These are phyloP conservation scores for Eucalyptus leucophloia DNA, from an alignment of 345 rosid genomes.

Conservation along the genomic window DNA sequence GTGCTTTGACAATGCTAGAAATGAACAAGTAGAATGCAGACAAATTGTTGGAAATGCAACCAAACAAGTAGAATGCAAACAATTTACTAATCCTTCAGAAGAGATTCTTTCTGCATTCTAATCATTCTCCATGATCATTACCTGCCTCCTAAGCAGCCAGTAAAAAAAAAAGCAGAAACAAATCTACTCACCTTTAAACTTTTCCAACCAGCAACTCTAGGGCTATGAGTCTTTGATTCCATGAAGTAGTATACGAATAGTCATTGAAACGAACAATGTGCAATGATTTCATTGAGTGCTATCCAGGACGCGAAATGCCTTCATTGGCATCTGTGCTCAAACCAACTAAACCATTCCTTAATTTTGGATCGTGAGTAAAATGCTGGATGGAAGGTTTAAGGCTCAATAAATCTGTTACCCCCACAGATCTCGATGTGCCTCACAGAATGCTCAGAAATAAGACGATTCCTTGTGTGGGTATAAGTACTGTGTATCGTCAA, in stretches of 20 bases:
- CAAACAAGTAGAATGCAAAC: too few species aligned
- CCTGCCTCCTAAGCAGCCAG: background rate
- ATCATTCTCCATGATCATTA: too few species aligned
- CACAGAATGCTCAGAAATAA: background rate
- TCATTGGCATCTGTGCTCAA: background rate
- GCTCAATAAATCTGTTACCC: background rate
- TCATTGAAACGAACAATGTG: too few species aligned
- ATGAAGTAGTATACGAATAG: background rate
- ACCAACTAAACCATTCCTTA: too few species aligned
- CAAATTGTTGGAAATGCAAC: too few species aligned
- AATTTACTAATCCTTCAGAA: too few species aligned
- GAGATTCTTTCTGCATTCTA: too few species aligned
- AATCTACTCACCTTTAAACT: background rate
- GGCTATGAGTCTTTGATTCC: background rate
- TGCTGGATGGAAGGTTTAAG: too few species aligned
- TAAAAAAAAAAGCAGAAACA: background rate
- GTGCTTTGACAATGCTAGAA: too few species aligned
- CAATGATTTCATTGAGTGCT: too few species aligned
- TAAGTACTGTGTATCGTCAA: background rate
- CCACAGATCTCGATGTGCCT: background rate
- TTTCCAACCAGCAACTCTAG: background rate
- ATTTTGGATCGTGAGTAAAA: too few species aligned
- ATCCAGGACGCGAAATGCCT: background rate
- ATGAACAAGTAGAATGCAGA: too few species aligned
- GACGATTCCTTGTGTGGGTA: background rate